These are phyloP conservation scores for Globisporangium barbulae DNA, from an alignment of 352 stramenopile genomes.

Conservation along the genomic window DNA sequence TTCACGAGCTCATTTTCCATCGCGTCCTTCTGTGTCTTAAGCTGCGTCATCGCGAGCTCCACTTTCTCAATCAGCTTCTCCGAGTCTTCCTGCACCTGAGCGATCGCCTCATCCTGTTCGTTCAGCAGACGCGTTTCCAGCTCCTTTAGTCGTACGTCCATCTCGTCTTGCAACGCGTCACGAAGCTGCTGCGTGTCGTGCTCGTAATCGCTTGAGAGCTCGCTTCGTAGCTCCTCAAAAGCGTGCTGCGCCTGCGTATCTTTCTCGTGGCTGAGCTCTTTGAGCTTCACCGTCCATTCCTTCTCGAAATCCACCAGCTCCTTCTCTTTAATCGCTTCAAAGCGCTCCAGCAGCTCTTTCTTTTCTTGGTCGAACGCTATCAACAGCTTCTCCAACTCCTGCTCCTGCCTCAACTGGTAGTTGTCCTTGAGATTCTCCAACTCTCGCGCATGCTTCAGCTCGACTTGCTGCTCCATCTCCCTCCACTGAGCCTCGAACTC, in stretches of 20 bases:
- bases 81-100: slow-evolving; percentile 75
- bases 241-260: slow-evolving; percentile 17
- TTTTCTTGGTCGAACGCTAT: slow-evolving; percentile 18
- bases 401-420: slow-evolving; percentile 11
- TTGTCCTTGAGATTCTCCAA: not conserved
- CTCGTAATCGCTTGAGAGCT: slow-evolving; percentile 22
- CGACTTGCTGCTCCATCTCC: slow-evolving; percentile 26
- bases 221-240: slow-evolving; percentile 18
- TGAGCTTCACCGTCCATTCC: slow-evolving; percentile 24
- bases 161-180: slow-evolving; percentile 23
- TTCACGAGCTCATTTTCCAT: slow-evolving; percentile 51
- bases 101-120: slow-evolving; percentile 73
- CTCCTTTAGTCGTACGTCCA: slow-evolving; percentile 36
- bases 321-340: slow-evolving; percentile 12
- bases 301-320: slow-evolving; percentile 21
- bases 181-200: slow-evolving; percentile 28
- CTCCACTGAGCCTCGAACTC: slow-evolving; percentile 17
- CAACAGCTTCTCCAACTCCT: slow-evolving; percentile 18
- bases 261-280: slow-evolving; percentile 1
- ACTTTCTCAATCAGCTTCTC: slow-evolving; percentile 78
- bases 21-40: slow-evolving; percentile 74
- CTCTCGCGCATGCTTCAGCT: not conserved
- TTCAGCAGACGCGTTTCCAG: slow-evolving; percentile 41
- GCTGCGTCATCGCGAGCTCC: slow-evolving; percentile 58
- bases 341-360: slow-evolving; percentile 10